Evolutionary conservation across 495 filamentous ascomycete genomes (phyloP).

Genomic region (Neurospora cerealis): DNA sequence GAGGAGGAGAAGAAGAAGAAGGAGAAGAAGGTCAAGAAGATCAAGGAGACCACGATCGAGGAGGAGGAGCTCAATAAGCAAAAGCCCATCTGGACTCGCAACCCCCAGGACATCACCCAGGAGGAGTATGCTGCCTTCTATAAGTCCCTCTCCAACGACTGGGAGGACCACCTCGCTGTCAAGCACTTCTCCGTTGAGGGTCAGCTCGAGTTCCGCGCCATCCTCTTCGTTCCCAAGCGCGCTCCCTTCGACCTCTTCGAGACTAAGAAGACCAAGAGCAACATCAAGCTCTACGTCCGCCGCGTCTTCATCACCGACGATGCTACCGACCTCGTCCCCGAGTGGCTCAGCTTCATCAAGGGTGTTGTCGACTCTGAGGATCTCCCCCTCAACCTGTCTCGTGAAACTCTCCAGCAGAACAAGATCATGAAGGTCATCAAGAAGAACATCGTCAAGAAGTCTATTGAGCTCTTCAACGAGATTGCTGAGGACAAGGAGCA

Average conservation of each 20-base stretch:
- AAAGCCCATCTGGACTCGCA: constrained; percentile 99
- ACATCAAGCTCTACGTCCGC: constrained; percentile 99
- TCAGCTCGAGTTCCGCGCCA: constrained; percentile 99
- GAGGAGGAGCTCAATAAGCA: constrained; percentile 99
- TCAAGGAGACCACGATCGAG: constrained; percentile 97
- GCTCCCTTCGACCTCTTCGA: constrained; percentile 99
- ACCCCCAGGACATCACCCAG: constrained; percentile 86
- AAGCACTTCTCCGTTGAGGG: constrained; percentile 99
- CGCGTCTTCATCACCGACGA: constrained; percentile 99
- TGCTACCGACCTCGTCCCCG: constrained; percentile 95
- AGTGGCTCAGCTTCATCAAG: constrained; percentile 99
- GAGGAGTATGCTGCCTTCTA: constrained; percentile 99
- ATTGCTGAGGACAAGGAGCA: constrained; percentile 98
- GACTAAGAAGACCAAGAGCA: constrained; percentile 99
- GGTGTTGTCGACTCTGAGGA: constrained; percentile 99
- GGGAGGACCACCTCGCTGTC: constrained; percentile 98
- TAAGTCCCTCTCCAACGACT: constrained; percentile 99
- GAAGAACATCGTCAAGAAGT: constrained; percentile 99
- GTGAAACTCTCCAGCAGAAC: constrained; percentile 99
- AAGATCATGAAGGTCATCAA: constrained; percentile 99
- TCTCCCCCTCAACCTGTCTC: constrained; percentile 95
- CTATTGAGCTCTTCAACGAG: constrained; percentile 96
- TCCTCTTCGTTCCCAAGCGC: constrained; percentile 98
- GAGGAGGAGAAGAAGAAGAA: constrained; percentile 76
- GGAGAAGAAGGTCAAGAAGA: constrained; percentile 94